phyloP scores from a whole-genome alignment of 2,329 filamentous ascomycete species.

The Neonectria punicea region DNA sequence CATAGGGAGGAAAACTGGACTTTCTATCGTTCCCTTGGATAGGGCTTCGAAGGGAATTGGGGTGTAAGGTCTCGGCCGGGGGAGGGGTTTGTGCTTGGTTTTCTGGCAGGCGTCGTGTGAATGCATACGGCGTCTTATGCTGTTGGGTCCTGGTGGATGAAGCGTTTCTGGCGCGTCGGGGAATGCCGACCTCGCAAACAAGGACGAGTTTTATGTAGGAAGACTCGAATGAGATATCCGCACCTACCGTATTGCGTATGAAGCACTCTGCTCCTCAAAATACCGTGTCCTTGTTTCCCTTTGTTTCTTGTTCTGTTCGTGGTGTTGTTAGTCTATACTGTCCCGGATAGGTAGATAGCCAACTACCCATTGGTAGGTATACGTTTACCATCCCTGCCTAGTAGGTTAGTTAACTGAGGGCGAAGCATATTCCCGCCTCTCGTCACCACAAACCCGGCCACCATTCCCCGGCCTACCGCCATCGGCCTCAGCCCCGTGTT shows the following conservation, averaged over 20 bases:
- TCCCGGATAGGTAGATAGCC: background rate
- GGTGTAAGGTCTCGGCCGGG: slow-evolving; percentile 5
- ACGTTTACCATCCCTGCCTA: background rate
- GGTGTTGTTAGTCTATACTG: background rate
- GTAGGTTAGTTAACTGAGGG: background rate
- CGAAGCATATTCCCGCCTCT: background rate
- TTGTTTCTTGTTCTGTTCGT: background rate
- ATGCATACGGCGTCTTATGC: slow-evolving; percentile 8
- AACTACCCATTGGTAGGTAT: background rate
- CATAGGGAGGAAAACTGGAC: slow-evolving; percentile 12
- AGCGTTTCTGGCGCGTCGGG: slow-evolving; percentile 3
- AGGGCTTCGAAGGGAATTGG: slow-evolving; percentile 13
- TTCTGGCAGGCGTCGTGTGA: slow-evolving; percentile 16
- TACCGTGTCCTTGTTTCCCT: background rate
- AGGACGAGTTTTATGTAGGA: slow-evolving; percentile 11
- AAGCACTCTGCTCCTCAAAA: background rate
- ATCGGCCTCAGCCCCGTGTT: background rate
- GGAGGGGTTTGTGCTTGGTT: slow-evolving; percentile 9
- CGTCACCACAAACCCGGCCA: background rate
- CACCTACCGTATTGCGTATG: background rate
- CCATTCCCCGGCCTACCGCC: background rate
- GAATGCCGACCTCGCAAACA: slow-evolving; percentile 6
- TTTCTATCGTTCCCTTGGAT: slow-evolving; percentile 15
- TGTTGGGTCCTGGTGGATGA: slow-evolving; percentile 1
- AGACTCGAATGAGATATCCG: slow-evolving; percentile 10